Conservation (phyloP, 1,284 basidiomycete genomes). For the Singerocomus inundabilis region DNA sequence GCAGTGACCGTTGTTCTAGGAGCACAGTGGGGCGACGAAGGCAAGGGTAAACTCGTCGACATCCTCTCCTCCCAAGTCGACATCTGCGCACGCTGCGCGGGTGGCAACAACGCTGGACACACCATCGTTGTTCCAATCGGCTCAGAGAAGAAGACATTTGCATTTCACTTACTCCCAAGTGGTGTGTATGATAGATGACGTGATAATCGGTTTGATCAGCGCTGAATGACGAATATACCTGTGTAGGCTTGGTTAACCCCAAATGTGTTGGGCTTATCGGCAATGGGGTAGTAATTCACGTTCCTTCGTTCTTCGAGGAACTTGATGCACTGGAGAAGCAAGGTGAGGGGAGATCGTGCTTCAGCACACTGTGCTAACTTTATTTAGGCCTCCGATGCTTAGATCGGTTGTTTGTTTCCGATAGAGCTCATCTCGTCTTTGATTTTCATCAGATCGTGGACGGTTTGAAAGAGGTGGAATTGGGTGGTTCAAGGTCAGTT, state of each 20-base stretch:
- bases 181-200: slow-evolving; percentile 50
- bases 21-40: slow-evolving; percentile 94
- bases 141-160: slow-evolving; percentile 75
- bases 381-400: slow-evolving; percentile 80
- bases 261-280: slow-evolving; percentile 88
- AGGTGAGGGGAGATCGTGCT: slow-evolving; percentile 49
- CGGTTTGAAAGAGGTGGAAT: slow-evolving; percentile 96
- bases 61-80: slow-evolving; percentile 87
- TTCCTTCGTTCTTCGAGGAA: slow-evolving; percentile 95
- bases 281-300: slow-evolving; percentile 91
- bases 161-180: slow-evolving; percentile 94
- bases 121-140: slow-evolving; percentile 88
- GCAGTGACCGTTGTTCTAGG: slow-evolving; percentile 79
- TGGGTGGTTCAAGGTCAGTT: slow-evolving; percentile 80
- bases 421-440: slow-evolving; percentile 95
- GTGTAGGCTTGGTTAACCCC: slow-evolving; percentile 84
- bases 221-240: background rate
- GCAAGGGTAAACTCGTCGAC: slow-evolving; percentile 95
- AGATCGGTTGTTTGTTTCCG: slow-evolving; percentile 87
- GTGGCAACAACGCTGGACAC: slow-evolving; percentile 98
- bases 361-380: slow-evolving; percentile 5
- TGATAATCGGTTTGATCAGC: background rate
- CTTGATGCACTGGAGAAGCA: slow-evolving; percentile 85
- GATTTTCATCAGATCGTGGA: slow-evolving; percentile 99
- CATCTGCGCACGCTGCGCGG: slow-evolving; percentile 94